These are phyloP conservation scores for Castanea sativa DNA, from an alignment of 306 rosid genomes.

Conservation along the genomic window DNA sequence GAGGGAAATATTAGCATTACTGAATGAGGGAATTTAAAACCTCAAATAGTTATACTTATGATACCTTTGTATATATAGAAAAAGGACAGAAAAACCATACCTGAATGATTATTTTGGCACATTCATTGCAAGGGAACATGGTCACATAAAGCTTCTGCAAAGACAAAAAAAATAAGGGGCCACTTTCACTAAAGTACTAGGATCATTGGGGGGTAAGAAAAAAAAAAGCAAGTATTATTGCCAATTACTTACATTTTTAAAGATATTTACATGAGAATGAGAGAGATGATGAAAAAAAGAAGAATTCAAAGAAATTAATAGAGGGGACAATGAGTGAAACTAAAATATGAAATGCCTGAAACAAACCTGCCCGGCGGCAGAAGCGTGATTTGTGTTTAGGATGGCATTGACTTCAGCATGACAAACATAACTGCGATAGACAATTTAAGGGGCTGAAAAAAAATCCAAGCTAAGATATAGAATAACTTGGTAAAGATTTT, in stretches of 20 bases:
- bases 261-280: neutral
- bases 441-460: neutral
- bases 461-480: neutral
- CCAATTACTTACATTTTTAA: neutral
- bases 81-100: conserved; percentile 31
- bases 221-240: neutral
- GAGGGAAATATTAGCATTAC: neutral
- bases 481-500: neutral
- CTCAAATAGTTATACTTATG: neutral
- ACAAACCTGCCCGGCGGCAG: conserved; percentile 91
- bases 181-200: neutral
- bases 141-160: conserved; percentile 77
- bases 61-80: neutral
- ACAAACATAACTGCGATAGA: conserved; percentile 71
- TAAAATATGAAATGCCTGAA: neutral
- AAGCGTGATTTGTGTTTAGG: conserved; percentile 93
- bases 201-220: neutral
- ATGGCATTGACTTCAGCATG: conserved; percentile 97
- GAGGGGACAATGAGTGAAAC: neutral
- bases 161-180: conserved; percentile 17
- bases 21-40: neutral
- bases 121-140: conserved; percentile 94
- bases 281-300: neutral
- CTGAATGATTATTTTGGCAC: conserved; percentile 95
- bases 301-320: no score